Evolutionary conservation across 2,329 filamentous ascomycete species (phyloP).

Genomic region (Harringtonia lauricola): DNA sequence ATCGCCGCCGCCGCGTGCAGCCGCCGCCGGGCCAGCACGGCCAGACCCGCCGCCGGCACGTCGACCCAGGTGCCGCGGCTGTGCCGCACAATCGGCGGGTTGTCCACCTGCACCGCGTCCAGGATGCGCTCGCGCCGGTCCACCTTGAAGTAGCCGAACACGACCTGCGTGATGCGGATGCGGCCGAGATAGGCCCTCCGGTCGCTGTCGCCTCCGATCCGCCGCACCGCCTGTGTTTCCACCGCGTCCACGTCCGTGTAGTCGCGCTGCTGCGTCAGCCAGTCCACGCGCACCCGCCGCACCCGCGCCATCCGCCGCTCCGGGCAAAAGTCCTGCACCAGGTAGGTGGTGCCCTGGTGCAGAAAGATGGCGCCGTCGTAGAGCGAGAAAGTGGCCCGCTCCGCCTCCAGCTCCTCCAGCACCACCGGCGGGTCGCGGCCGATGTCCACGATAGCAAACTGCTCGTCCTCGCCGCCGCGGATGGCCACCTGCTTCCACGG

Average conservation of each 20-base stretch:
- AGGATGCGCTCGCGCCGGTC: constrained; percentile 76
- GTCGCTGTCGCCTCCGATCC: constrained; percentile 21
- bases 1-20: constrained; percentile 83
- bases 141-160: constrained; percentile 97
- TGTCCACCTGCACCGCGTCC: constrained; percentile 87
- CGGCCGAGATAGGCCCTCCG: constrained; percentile 74
- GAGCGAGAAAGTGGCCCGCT: constrained; percentile 86
- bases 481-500: constrained; percentile 80
- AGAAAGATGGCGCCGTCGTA: constrained; percentile 97
- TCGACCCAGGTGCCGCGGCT: constrained; percentile 95
- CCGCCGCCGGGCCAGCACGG: constrained; percentile 61
- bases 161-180: constrained; percentile 76
- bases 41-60: constrained; percentile 66
- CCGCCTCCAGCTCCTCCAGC: constrained; percentile 91
- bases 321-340: constrained; percentile 79
- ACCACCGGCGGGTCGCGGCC: constrained; percentile 74
- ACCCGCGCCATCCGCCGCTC: constrained; percentile 78
- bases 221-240: constrained; percentile 79
- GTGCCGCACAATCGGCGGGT: constrained; percentile 75
- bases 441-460: constrained; percentile 87
- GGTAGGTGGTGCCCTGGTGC: constrained; percentile 87
- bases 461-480: constrained; percentile 72
- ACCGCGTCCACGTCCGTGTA: constrained; percentile 90
- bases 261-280: constrained; percentile 88
- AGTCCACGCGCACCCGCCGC: constrained; percentile 81